phyloP scores from a whole-genome alignment of 148 eudicot species.

The Diospyros kaki region DNA sequence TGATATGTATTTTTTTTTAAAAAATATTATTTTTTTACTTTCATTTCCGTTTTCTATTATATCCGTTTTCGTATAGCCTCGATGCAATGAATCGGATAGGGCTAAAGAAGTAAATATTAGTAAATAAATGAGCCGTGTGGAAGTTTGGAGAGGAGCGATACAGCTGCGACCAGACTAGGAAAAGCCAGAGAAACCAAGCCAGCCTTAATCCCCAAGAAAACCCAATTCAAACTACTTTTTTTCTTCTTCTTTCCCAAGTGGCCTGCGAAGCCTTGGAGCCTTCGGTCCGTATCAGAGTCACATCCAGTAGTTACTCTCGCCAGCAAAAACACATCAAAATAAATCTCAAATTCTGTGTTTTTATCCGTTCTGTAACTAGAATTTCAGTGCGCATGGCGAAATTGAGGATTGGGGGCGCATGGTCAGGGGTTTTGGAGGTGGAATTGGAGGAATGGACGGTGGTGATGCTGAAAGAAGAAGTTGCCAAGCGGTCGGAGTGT shows the following conservation, averaged over 20 bases:
- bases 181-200: neutral
- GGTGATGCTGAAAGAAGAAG: conserved; percentile 49
- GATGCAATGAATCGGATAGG: no score
- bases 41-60: no score
- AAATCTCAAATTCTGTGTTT: neutral
- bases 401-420: conserved; percentile 76
- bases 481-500: conserved; percentile 44
- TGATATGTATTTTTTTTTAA: no score
- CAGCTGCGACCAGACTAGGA: no score
- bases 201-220: conserved; percentile 11
- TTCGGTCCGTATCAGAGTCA: no score
- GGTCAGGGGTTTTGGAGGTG: conserved; percentile 69
- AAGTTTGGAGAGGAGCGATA: no score
- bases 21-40: no score
- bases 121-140: no score
- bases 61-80: no score
- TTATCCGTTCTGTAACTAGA: no score
- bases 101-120: no score
- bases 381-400: conserved; percentile 28
- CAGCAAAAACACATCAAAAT: neutral
- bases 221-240: neutral
- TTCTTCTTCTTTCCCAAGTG: neutral
- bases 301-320: neutral
- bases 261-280: no score
- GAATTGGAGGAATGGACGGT: conserved; percentile 66